Conservation (phyloP, 1,284 basidiomycete genomes). For the Hortiboletus rubellus region DNA sequence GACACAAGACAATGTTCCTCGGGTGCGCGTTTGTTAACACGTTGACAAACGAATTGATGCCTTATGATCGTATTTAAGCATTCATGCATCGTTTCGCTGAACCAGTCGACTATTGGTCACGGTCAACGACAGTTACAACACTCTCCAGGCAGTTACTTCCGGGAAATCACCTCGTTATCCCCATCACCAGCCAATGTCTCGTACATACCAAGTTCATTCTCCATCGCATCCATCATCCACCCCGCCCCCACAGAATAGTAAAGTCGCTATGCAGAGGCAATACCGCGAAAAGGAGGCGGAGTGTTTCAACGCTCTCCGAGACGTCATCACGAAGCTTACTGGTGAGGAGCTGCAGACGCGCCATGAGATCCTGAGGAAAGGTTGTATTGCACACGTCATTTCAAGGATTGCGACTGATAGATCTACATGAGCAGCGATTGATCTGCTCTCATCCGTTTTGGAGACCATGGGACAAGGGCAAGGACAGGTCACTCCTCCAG, state of each 20-base stretch:
- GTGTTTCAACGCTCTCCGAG: slow-evolving; percentile 20
- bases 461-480: not conserved
- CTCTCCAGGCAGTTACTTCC: slow-evolving; percentile 40
- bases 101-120: slow-evolving; percentile 20
- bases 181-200: slow-evolving; percentile 34
- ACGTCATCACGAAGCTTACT: slow-evolving; percentile 17
- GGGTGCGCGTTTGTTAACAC: no score
- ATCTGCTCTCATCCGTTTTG: slow-evolving; percentile 1
- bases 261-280: slow-evolving; percentile 13
- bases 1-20: no score
- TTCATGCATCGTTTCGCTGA: no score
- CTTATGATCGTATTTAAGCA: no score
- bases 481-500: not conserved
- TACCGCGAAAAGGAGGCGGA: slow-evolving; percentile 27
- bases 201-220: no score
- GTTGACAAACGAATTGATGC: no score
- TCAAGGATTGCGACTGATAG: not conserved
- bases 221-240: no score
- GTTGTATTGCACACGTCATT: slow-evolving; percentile 3
- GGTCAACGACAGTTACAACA: slow-evolving; percentile 37
- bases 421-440: slow-evolving; percentile 6
- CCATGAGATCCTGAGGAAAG: slow-evolving; percentile 21
- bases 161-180: slow-evolving; percentile 46
- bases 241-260: slow-evolving; percentile 4
- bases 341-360: slow-evolving; percentile 17